Conservation (phyloP, 208 protist species). For the Jaenimonas drosophilae region DNA sequence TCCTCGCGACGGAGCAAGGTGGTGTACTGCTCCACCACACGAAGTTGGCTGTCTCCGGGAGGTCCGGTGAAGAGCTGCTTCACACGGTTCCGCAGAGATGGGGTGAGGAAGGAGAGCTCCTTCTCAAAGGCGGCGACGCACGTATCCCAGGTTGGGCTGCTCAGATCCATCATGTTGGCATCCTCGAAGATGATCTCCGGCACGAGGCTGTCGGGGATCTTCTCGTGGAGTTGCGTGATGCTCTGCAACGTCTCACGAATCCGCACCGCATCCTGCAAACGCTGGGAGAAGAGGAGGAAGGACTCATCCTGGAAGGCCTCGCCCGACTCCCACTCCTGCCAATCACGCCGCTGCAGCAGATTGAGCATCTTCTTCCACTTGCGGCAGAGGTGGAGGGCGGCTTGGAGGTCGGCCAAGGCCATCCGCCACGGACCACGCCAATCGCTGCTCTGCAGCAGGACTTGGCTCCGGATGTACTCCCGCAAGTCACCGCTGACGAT, state of each 20-base stretch:
- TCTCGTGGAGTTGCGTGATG: slow-evolving; percentile 18
- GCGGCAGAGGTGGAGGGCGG: slow-evolving; percentile 43
- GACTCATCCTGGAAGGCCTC: slow-evolving; percentile 62
- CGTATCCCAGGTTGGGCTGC: slow-evolving; percentile 32
- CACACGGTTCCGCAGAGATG: slow-evolving; percentile 45
- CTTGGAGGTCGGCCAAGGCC: slow-evolving; percentile 31
- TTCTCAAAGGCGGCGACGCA: slow-evolving; percentile 65
- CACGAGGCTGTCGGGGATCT: slow-evolving; percentile 30
- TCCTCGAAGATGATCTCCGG: slow-evolving; percentile 73
- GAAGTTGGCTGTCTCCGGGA: slow-evolving; percentile 23
- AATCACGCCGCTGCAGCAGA: slow-evolving; percentile 37
- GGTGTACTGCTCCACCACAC: slow-evolving; percentile 33
- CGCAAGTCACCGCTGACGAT: slow-evolving; percentile 80
- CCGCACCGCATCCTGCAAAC: slow-evolving; percentile 57
- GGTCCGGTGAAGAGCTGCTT: slow-evolving; percentile 30
- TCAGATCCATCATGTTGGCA: slow-evolving; percentile 51
- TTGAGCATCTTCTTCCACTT: slow-evolving; percentile 51
- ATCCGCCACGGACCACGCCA: slow-evolving; percentile 80
- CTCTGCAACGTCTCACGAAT: slow-evolving; percentile 55
- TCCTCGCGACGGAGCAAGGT: slow-evolving; percentile 44
- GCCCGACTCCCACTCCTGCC: slow-evolving; percentile 66
- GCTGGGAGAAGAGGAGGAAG: slow-evolving; percentile 45
- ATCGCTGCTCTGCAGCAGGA: slow-evolving; percentile 57
- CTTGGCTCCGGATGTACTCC: slow-evolving; percentile 69
- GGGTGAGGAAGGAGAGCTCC: slow-evolving; percentile 78